A percentile compares a stretch with the other conserved stretches of the same genome.
These are phyloP conservation scores for Suillus subaureus DNA, from an alignment of 768 basidiomycete genomes.

Conservation along the genomic window DNA sequence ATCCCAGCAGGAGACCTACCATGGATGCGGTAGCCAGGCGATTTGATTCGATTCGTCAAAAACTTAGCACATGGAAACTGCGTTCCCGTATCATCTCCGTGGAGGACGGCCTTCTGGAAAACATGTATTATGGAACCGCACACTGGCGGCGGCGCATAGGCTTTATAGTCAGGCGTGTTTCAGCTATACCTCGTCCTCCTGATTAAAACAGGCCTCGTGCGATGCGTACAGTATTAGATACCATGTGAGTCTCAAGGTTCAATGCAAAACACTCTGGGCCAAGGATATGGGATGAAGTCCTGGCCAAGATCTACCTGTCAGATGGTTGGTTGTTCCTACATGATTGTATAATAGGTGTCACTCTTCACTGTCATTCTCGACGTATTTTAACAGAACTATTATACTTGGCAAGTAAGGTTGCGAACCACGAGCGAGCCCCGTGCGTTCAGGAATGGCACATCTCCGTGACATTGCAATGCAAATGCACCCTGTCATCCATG, in stretches of 20 bases:
- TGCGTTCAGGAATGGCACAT: background rate
- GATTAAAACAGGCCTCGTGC: slow-evolving; percentile 21
- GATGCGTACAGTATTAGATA: background rate
- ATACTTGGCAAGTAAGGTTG: background rate
- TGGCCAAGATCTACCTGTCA: background rate
- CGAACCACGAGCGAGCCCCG: background rate
- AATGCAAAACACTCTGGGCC: too few species aligned
- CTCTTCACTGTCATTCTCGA: background rate
- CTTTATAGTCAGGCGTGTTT: slow-evolving; percentile 17
- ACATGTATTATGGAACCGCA: slow-evolving; percentile 9
- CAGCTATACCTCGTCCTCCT: slow-evolving; percentile 21
- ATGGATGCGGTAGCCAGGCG: slow-evolving; percentile 39
- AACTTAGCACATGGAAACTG: slow-evolving; percentile 26
- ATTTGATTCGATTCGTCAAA: slow-evolving; percentile 23
- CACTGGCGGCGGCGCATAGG: slow-evolving; percentile 30
- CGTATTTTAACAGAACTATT: background rate
- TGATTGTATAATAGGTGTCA: background rate
- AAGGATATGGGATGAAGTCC: too few species aligned
- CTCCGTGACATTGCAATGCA: background rate
- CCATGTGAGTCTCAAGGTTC: too few species aligned
- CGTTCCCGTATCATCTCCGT: slow-evolving; percentile 29
- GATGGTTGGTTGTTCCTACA: background rate
- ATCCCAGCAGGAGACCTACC: slow-evolving; percentile 39
- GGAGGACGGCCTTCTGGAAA: slow-evolving; percentile 6
- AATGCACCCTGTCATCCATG: background rate